Base-by-base conservation (phyloP, 352 stramenopile species). In the Phytophthora kernoviae region DNA sequence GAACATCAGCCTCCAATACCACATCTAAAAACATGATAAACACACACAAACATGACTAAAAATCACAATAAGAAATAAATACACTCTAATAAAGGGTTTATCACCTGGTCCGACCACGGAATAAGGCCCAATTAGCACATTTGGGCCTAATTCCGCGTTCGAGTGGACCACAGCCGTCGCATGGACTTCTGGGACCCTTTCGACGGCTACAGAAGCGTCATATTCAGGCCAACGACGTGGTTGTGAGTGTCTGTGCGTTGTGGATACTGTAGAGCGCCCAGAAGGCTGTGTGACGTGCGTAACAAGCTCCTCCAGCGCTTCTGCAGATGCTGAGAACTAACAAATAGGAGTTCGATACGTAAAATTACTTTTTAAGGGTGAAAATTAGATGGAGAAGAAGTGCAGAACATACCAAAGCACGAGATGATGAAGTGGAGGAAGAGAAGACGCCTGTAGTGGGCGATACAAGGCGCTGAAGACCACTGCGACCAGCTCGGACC, bases 121-220 rank as follows among this genome's bases (percentile, higher is more conserved):
- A 62, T 90, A 94, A 1, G 86, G 83, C 0, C 86, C 86, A 15
- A 94, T 65, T 15, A 81, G 77, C 12, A 92, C 86, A 34, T 80
- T 77, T 8, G 60, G 62, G 3, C 81, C 84, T 10, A 94, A 58
- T 9, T 64, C 57, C 0, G 86, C 77, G 37, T 78, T 73, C 26
- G 79, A 76, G 52, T 94, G 81, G 11, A 94, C 79, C 32, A 94
- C 64, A 15, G 86, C 83, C 2, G 80, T 94, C 33, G 72, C 69
- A 40, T 94, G 83, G 30, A 93, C 69, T 37, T 65, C 40, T 14
- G 55, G 51, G n/a, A 18, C 10, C 18, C 55, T 21, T 11, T 66
- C 47, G 14, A 57, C 17, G 37, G 51, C 43, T 12, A n/a, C 20
- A 20, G 61, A 50, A 30, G 49, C 27, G 20, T 62, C 34, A 5